Evolutionary conservation across 2,329 filamentous ascomycete species (phyloP), one percentile per base, ranked within the genome.

Genomic region (Verticillium alfalfae): DNA sequence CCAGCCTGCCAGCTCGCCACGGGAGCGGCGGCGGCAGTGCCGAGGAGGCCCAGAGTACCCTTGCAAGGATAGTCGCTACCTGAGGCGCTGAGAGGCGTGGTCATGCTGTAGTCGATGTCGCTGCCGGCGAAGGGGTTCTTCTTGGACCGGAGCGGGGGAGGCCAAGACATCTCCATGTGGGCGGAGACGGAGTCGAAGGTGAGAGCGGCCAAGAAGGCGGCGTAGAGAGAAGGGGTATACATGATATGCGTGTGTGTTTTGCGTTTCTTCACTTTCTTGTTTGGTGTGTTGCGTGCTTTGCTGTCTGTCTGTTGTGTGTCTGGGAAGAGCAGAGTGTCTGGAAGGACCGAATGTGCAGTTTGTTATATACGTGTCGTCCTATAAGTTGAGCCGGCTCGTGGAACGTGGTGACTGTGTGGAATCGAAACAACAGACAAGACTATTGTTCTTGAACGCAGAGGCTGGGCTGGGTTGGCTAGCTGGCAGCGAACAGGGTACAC

Each of bases 31-130:
- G 76, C 74, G 9, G 73, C 59, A 37, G 80, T 80, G 67, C 81
- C 82, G 38, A 85, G 67, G 55, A 82, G 75, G 57, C 70, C 73
- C 58, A 82, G 78, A 71, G 79, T 80, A 66, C 88, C 87, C 78
- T 93, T 93, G 84, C 91, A 95, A 5, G 91, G 88, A 73, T 86
- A 95, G 75, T 93, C 83, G 62, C 80, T 79, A 34, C 88, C 88
- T 63, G 80, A 78, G 22, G 79, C 70, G 2, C 75, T 71, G 57
- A 95, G 81, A 2, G 91, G 91, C 16, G 81, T 80, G 39, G 87
- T 91, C 78, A 92, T 91, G 67, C 83, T 84, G 78, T 89, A 92
- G 77, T 93, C 89, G 70, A 85, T 81, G 60, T 81, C 74, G 61
- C 76, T 75, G 54, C 70, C 69, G 63, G 70, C 68, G 68, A 79